Conservation (phyloP, 148 eudicot genomes). For the Chenopodium suecicum region DNA sequence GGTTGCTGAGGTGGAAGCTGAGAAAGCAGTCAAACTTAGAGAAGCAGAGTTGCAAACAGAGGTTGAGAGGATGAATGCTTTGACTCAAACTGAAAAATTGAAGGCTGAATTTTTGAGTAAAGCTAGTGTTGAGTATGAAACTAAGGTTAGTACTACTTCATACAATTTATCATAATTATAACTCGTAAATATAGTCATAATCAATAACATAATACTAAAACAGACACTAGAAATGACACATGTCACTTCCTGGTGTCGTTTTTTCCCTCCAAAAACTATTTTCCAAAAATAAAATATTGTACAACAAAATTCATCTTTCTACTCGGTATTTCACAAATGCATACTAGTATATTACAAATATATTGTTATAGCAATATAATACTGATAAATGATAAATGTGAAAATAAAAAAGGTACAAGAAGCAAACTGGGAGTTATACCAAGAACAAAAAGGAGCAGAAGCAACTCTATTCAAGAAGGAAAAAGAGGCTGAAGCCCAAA, state of each 20-base stretch:
- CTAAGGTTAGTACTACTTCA: slow-evolving; percentile 35
- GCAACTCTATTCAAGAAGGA: slow-evolving; percentile 41
- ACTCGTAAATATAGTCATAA: no score
- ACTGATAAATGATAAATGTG: no score
- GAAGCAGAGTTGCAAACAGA: slow-evolving; percentile 52
- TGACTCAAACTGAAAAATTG: slow-evolving; percentile 50
- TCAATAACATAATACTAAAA: no score
- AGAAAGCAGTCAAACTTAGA: slow-evolving; percentile 43
- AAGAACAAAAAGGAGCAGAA: slow-evolving; percentile 55
- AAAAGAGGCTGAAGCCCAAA: slow-evolving; percentile 39
- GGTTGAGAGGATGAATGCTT: slow-evolving; percentile 50
- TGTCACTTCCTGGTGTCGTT: no score
- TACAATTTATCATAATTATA: no score
- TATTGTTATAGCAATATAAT: neutral
- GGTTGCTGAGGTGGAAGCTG: slow-evolving; percentile 52
- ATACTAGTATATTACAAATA: no score
- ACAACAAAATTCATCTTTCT: neutral
- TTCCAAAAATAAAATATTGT: no score
- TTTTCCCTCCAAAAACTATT: no score
- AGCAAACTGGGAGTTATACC: slow-evolving; percentile 64
- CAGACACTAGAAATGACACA: no score
- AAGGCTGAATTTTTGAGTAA: slow-evolving; percentile 53
- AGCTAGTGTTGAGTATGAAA: slow-evolving; percentile 58
- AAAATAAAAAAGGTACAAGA: slow-evolving; percentile 47
- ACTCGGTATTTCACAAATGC: no score